Conservation (phyloP, 1,139 yeast species). For the Scheffersomyces segobiensis region DNA sequence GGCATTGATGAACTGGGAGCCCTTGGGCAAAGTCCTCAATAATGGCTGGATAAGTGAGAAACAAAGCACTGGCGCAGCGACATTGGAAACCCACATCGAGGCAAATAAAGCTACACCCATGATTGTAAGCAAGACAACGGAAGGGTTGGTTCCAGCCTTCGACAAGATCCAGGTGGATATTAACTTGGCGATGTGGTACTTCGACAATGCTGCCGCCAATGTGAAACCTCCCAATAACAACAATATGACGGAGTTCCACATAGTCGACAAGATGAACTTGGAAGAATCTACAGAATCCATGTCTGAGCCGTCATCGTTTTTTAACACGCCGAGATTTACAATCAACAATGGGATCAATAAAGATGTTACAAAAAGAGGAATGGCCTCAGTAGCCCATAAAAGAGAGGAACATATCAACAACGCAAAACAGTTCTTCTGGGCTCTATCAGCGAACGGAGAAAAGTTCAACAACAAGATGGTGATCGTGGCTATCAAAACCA, state of each 20-base stretch:
- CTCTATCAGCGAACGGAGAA: constrained; percentile 58
- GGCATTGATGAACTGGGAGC: constrained; percentile 62
- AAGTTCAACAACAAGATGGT: constrained; percentile 52
- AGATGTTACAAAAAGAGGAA: constrained; percentile 70
- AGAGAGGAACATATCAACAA: constrained; percentile 67
- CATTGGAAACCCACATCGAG: constrained; percentile 80
- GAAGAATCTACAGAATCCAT: constrained; percentile 59
- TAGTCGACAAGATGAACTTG: constrained; percentile 52
- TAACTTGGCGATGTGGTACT: constrained; percentile 68
- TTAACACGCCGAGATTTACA: constrained; percentile 53
- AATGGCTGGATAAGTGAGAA: constrained; percentile 67
- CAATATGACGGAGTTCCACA: constrained; percentile 79
- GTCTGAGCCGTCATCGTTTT: constrained; percentile 52
- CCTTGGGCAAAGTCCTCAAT: constrained; percentile 60
- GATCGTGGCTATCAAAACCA: constrained; percentile 42
- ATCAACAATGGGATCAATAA: constrained; percentile 63
- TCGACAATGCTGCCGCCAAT: constrained; percentile 70
- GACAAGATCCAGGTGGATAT: constrained; percentile 66
- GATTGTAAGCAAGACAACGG: constrained; percentile 59
- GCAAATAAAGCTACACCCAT: constrained; percentile 70
- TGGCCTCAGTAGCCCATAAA: constrained; percentile 73
- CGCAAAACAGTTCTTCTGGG: constrained; percentile 68
- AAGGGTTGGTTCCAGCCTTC: constrained; percentile 66
- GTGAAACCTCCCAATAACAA: constrained; percentile 72
- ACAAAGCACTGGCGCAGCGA: constrained; percentile 76